phyloP scores from a whole-genome alignment of 495 filamentous ascomycete genomes.

The Aspergillus avenaceus region DNA sequence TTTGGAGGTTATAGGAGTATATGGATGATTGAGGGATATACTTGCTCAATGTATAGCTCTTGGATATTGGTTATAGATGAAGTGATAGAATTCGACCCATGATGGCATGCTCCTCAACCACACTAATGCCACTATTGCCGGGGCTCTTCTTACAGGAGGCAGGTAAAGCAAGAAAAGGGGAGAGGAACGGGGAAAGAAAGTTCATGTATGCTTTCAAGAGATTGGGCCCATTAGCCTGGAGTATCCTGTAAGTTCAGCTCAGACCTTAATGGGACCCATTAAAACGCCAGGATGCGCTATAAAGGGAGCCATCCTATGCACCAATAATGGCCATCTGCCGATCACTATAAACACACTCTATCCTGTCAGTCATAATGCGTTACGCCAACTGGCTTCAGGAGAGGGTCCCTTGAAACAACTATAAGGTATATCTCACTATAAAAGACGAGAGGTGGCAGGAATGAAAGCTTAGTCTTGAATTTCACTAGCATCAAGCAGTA shows the following conservation, averaged over 20 bases:
- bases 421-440: not conserved
- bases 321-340: not conserved
- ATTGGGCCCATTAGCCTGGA: not conserved
- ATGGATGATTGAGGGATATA: too few relatives aligned
- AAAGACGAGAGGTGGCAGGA: not conserved
- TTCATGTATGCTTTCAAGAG: not conserved
- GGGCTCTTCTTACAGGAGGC: too few relatives aligned
- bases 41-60: too few relatives aligned
- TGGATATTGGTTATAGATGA: too few relatives aligned
- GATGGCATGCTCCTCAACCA: too few relatives aligned
- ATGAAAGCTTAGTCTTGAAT: not conserved
- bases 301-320: not conserved
- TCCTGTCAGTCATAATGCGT: not conserved
- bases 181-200: not conserved
- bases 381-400: not conserved
- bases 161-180: too few relatives aligned
- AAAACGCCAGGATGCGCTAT: not conserved
- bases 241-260: not conserved
- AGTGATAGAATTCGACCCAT: too few relatives aligned
- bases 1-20: too few relatives aligned
- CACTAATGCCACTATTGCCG: too few relatives aligned
- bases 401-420: not conserved
- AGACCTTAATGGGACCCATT: not conserved
- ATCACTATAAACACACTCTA: not conserved
- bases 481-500: not conserved